Evolutionary conservation across 2,329 filamentous ascomycete species (phyloP).

Genomic region (Diplodia sapinea): DNA sequence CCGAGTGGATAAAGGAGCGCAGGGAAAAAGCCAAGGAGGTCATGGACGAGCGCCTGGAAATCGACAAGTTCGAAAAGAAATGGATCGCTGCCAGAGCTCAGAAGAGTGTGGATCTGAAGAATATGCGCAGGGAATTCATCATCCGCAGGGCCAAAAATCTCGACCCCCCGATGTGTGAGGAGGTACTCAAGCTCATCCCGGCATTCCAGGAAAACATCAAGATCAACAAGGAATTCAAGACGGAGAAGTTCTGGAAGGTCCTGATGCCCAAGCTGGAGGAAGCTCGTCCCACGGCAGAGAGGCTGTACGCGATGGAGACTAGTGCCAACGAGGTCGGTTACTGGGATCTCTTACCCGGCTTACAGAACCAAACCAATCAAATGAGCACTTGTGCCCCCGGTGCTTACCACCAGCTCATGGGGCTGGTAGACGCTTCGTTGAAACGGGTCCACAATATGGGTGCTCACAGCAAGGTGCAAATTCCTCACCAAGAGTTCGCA

Average conservation of each 20-base stretch:
- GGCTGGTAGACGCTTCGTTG: constrained; percentile 8
- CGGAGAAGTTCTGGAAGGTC: constrained; percentile 39
- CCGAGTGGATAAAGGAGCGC: constrained; percentile 36
- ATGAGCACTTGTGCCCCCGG: constrained; percentile 27
- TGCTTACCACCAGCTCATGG: constrained; percentile 20
- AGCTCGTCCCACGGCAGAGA: constrained; percentile 37
- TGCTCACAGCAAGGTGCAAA: constrained; percentile 10
- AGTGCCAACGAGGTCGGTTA: constrained; percentile 32
- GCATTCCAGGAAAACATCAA: constrained; percentile 48
- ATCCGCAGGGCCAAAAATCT: constrained; percentile 46
- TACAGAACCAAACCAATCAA: constrained; percentile 24
- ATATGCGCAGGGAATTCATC: constrained; percentile 46
- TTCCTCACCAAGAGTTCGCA: constrained; percentile 38
- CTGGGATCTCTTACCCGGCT: constrained; percentile 28
- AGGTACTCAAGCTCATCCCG: constrained; percentile 46
- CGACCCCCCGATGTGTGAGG: constrained; percentile 44
- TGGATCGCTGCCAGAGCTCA: constrained; percentile 40
- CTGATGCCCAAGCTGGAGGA: constrained; percentile 39
- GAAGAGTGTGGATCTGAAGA: constrained; percentile 43
- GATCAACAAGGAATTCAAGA: constrained; percentile 45
- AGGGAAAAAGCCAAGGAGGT: constrained; percentile 17
- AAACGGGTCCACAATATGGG: constrained; percentile 12
- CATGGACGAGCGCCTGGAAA: constrained; percentile 42
- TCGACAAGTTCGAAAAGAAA: constrained; percentile 47
- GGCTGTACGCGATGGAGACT: constrained; percentile 33